These are phyloP conservation scores for Fistulifera solaris DNA, from an alignment of 108 stramenopile species.

Conservation along the genomic window DNA sequence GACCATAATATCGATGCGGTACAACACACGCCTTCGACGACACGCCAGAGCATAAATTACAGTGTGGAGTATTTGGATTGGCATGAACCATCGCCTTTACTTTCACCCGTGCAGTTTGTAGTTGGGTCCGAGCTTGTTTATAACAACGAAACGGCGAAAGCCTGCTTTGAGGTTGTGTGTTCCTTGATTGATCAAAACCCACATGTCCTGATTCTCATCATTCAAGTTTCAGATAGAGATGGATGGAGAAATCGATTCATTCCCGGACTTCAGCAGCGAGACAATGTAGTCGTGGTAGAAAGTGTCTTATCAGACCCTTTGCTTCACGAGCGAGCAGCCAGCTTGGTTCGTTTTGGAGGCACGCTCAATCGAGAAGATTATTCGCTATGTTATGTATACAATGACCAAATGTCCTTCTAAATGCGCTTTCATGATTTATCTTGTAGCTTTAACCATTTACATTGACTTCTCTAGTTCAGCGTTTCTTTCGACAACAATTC, in stretches of 20 bases:
- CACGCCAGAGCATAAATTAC: not conserved
- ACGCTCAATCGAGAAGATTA: too few relatives aligned
- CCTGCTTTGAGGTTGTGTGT: slow-evolving; percentile 14
- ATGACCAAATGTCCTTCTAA: too few relatives aligned
- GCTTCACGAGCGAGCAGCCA: too few relatives aligned
- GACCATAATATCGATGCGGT: not conserved
- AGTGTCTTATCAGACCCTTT: too few relatives aligned
- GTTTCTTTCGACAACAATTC: too few relatives aligned
- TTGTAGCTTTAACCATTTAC: too few relatives aligned
- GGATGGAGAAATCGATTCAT: slow-evolving; percentile 31
- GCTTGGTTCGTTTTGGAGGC: too few relatives aligned
- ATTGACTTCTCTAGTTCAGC: too few relatives aligned
- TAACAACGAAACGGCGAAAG: slow-evolving; percentile 34
- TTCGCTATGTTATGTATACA: too few relatives aligned
- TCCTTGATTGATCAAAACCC: slow-evolving; percentile 17
- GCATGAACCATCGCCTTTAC: slow-evolving; percentile 10
- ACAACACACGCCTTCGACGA: too few relatives aligned
- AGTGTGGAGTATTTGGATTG: slow-evolving; percentile 33
- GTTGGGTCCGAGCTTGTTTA: slow-evolving; percentile 43
- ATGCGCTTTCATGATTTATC: too few relatives aligned
- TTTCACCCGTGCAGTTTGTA: slow-evolving; percentile 14
- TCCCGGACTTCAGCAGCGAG: slow-evolving; percentile 8
- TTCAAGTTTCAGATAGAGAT: slow-evolving; percentile 37
- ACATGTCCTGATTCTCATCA: slow-evolving; percentile 19
- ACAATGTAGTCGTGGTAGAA: too few relatives aligned